Base-by-base conservation (phyloP, 495 filamentous ascomycete genomes). In the Penicillium soppii region DNA sequence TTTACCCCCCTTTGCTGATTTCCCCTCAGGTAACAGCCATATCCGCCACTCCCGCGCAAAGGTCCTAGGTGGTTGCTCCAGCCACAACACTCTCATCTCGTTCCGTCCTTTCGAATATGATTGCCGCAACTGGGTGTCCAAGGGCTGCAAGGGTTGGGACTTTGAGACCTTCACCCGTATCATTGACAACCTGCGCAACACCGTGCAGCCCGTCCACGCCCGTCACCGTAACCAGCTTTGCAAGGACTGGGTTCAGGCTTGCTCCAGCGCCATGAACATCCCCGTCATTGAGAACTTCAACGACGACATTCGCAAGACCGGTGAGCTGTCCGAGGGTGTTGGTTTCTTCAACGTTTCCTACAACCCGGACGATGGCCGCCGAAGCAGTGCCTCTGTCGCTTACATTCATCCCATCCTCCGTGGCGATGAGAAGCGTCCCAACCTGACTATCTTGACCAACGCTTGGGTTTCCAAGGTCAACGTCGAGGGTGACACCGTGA, bases 301-400 rank as follows among this genome's bases (percentile, higher is more conserved):
- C 70, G 72, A 83, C 54, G 79, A 87, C 60, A 91, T 94, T 55
- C 75, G 74, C 39, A 73, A 77, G 27, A 84, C 78, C 16, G 89
- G 88, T 9, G 77, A 82, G 29, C 66, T 94, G 49, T 81, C 83
- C 41, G 74, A 85, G 62, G 83, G 86, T 46, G 87, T 90, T 3
- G 89, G 89, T 16, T 94, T 92, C 75, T 91, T 94, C 78, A 88
- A 82, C 35, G 82, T 94, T 29, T 79, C 86, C 25, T 94, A 91
- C 70, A 90, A 91, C 65, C 88, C 89, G 0, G 88, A 91, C 54
- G 80, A 88, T 58, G 88, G 89, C 53, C 80, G 79, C 50, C 79
- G 89, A 37, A 89, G 85, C 74, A 90, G 86, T 63, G 87, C 89
- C 43, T 86, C 82, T 58, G 89, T 94, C 3, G 89, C 89, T 13